Percentiles rank a stretch among this genome's conserved stretches.
phyloP scores from a whole-genome alignment of 1,139 yeast species.

The Lodderomyces metapsilosis region DNA sequence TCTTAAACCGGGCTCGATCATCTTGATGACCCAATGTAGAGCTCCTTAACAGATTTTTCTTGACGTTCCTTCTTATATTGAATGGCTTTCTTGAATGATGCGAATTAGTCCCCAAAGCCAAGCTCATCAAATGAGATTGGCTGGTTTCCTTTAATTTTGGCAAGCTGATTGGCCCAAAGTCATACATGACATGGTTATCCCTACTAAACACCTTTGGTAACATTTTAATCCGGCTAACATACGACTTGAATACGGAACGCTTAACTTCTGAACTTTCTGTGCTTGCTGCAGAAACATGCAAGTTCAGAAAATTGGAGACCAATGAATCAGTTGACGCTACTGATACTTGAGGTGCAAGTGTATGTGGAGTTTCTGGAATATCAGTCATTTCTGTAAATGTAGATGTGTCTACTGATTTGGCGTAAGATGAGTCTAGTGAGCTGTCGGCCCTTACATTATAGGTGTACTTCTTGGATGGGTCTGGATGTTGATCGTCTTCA shows the following conservation, averaged over 20 bases:
- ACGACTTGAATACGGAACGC: not conserved
- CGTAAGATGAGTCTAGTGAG: not conserved
- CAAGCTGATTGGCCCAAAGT: slow-evolving; percentile 1
- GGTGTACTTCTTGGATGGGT: not conserved
- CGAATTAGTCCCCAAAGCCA: not conserved
- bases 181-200: not conserved
- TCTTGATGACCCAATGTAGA: not conserved
- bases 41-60: not conserved
- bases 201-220: not conserved
- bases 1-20: not conserved
- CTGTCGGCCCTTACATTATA: not conserved
- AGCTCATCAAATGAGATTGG: not conserved
- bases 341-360: not conserved
- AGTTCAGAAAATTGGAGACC: not conserved
- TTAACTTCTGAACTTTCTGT: not conserved
- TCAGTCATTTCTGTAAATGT: not conserved
- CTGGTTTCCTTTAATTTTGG: not conserved
- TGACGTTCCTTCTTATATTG: not conserved
- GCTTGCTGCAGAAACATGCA: not conserved
- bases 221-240: not conserved
- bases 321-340: not conserved
- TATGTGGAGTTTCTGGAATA: slow-evolving; percentile 1
- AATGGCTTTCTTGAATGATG: not conserved
- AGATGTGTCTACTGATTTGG: not conserved
- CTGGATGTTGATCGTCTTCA: too few species aligned